Evolutionary conservation across 805 yeast genomes (phyloP).

Genomic region (Sugiyamaella mastotermitis): DNA sequence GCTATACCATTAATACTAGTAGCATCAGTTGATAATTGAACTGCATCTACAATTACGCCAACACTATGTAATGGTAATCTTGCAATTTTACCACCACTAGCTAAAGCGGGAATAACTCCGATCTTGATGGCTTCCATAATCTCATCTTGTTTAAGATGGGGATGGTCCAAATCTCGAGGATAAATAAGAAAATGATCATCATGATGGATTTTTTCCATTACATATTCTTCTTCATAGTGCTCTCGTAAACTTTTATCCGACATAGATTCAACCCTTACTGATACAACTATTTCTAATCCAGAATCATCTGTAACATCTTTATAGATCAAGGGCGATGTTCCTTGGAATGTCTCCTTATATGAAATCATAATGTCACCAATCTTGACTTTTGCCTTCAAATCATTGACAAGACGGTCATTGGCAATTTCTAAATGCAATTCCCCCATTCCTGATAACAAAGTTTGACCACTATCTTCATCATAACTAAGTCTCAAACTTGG

Average conservation of each 20-base stretch:
- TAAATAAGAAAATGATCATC: conserved; percentile 35
- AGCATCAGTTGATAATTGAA: conserved; percentile 51
- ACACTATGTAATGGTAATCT: conserved; percentile 55
- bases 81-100: conserved; percentile 37
- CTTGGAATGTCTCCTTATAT: conserved; percentile 63
- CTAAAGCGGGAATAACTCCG: conserved; percentile 36
- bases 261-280: too few species aligned
- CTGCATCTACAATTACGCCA: conserved; percentile 45
- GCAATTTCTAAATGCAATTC: conserved; percentile 91
- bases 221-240: conserved; percentile 34
- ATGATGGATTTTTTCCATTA: conserved; percentile 3
- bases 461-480: conserved; percentile 84
- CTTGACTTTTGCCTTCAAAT: conserved; percentile 74
- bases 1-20: conserved; percentile 37
- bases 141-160: conserved; percentile 25
- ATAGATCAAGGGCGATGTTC: conserved; percentile 9
- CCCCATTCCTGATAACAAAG: conserved; percentile 92
- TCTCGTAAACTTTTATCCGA: conserved; percentile 29
- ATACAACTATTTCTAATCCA: conserved; percentile 10
- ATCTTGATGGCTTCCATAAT: conserved; percentile 24
- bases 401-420: conserved; percentile 67
- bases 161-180: conserved; percentile 23
- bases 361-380: conserved; percentile 85
- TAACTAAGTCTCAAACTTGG: conserved; percentile 71
- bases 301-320: conserved; percentile 25